Percentiles rank a stretch among this genome's conserved stretches.
phyloP scores from a whole-genome alignment of 1,284 basidiomycete species.

The Gymnopus androsaceus region DNA sequence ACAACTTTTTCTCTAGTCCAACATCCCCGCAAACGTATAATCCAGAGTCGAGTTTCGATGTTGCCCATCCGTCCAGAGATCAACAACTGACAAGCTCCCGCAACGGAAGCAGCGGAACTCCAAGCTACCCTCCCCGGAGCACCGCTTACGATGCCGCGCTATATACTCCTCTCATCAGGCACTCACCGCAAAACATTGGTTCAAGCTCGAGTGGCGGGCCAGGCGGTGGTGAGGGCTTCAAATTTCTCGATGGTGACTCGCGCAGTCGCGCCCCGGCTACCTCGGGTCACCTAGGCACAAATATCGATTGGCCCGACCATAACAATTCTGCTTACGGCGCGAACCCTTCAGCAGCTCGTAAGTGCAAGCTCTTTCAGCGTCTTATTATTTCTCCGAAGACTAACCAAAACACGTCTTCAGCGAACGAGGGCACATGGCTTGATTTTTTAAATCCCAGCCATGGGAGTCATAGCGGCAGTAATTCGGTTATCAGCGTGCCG shows the following conservation, averaged over 20 bases:
- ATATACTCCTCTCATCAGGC: constrained; percentile 11
- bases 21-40: constrained; percentile 3
- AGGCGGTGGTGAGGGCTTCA: constrained; percentile 9
- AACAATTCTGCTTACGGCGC: neutral
- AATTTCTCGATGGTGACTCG: constrained; percentile 13
- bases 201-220: neutral
- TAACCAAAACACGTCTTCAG: neutral
- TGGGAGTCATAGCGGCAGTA: constrained; percentile 3
- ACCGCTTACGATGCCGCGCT: constrained; percentile 14
- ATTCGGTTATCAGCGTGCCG: neutral
- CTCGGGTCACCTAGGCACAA: neutral
- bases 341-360: neutral
- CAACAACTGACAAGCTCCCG: too few species aligned
- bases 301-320: constrained; percentile 14
- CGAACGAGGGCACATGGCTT: constrained; percentile 12
- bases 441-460: constrained; percentile 10
- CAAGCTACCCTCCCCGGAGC: constrained; percentile 7
- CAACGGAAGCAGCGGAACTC: neutral
- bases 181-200: neutral
- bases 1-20: neutral
- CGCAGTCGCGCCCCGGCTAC: constrained; percentile 2
- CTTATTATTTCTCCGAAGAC: neutral
- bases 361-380: neutral
- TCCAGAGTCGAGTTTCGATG: constrained; percentile 3
- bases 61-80: constrained; percentile 1